These are phyloP conservation scores for Ophiocordyceps camponoti-leonardi DNA, from an alignment of 2,329 filamentous ascomycete genomes.

Conservation along the genomic window DNA sequence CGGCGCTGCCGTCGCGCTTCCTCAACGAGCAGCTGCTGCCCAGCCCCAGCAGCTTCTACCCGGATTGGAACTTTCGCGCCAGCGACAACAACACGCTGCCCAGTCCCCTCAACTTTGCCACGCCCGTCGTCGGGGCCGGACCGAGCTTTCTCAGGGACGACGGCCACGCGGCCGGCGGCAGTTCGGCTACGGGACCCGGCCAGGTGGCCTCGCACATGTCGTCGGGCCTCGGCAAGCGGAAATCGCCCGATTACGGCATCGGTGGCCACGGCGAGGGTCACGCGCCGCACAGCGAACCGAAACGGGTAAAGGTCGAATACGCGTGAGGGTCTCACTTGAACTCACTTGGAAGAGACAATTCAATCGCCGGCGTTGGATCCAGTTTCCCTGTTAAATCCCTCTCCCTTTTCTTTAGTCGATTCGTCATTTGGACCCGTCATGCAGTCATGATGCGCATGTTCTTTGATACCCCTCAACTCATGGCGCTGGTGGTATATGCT, in stretches of 20 bases:
- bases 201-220: slow-evolving; percentile 2
- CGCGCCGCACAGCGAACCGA: slow-evolving; percentile 28
- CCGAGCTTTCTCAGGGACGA: slow-evolving; percentile 48
- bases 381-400: background rate
- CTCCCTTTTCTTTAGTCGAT: background rate
- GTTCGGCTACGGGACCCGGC: background rate
- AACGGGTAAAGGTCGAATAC: slow-evolving; percentile 34
- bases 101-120: slow-evolving; percentile 84
- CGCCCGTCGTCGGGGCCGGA: slow-evolving; percentile 48
- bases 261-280: slow-evolving; percentile 22
- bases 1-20: slow-evolving; percentile 80
- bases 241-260: slow-evolving; percentile 33
- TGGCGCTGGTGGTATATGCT: background rate
- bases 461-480: slow-evolving; percentile 5
- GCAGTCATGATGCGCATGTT: background rate
- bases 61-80: slow-evolving; percentile 67
- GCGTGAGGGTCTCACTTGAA: background rate
- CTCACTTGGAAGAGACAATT: too few species aligned
- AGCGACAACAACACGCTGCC: slow-evolving; percentile 72
- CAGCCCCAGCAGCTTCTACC: slow-evolving; percentile 82
- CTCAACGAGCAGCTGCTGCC: slow-evolving; percentile 76
- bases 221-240: slow-evolving; percentile 26
- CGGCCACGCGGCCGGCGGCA: slow-evolving; percentile 7
- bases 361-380: background rate
- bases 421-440: background rate